These are phyloP conservation scores for Sarocladium kiliense DNA, from an alignment of 2,329 filamentous ascomycete species.

Conservation along the genomic window DNA sequence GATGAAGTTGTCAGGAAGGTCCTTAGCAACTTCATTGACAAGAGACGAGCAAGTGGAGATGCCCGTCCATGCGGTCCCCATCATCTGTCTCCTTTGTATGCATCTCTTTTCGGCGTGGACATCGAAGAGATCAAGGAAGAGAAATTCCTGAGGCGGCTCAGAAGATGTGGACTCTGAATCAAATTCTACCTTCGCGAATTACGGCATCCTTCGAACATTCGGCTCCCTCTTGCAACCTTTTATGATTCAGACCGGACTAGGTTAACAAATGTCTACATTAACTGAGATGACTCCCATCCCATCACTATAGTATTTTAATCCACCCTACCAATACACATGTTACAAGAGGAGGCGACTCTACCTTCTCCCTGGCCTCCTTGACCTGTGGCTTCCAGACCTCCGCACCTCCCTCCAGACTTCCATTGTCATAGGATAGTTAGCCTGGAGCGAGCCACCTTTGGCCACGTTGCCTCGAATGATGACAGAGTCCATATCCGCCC, in stretches of 20 bases:
- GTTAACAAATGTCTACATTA: no score
- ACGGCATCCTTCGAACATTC: no score
- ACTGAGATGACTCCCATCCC: no score
- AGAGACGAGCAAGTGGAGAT: conserved; percentile 14
- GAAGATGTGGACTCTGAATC: neutral
- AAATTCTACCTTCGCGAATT: no score
- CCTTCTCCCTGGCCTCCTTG: neutral
- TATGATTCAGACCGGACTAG: no score
- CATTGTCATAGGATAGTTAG: neutral
- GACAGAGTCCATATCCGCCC: neutral
- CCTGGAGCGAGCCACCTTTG: neutral
- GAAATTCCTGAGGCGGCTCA: neutral
- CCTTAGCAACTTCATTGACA: conserved; percentile 13
- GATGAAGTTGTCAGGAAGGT: conserved; percentile 5
- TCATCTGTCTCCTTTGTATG: conserved; percentile 14
- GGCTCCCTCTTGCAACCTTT: no score
- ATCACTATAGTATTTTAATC: no score
- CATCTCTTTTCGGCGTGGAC: conserved; percentile 12
- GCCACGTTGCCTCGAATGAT: neutral
- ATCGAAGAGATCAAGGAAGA: conserved; percentile 10
- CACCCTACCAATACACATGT: no score
- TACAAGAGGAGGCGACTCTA: no score
- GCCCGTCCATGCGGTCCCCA: conserved; percentile 15
- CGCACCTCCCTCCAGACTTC: neutral
- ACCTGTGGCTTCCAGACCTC: neutral